Conservation (phyloP, 1,139 yeast genomes). For the Waltiozyma sp. region DNA sequence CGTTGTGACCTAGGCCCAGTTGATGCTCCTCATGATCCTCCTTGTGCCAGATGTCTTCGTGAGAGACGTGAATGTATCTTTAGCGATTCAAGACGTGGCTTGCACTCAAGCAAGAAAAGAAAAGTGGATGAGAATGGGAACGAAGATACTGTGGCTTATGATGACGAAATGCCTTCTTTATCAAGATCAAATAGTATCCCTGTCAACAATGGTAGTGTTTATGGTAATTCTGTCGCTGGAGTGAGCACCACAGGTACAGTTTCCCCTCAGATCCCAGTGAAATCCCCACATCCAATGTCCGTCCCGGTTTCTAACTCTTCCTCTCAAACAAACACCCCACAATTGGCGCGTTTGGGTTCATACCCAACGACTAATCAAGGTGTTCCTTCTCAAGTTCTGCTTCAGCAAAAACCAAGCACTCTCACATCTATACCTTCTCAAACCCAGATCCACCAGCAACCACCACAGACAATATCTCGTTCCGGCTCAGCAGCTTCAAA, state of each 20-base stretch:
- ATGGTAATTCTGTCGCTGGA: too few species aligned
- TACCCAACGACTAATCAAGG: not conserved
- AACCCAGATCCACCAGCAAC: not conserved
- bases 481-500: not conserved
- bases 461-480: not conserved
- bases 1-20: constrained; percentile 77
- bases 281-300: not conserved
- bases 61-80: constrained; percentile 77
- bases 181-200: not conserved
- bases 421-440: not conserved
- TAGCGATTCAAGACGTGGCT: constrained; percentile 31
- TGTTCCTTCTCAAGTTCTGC: not conserved
- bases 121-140: not conserved
- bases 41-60: constrained; percentile 75
- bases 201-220: not conserved
- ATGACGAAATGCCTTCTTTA: not conserved
- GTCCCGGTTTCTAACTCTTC: not conserved
- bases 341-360: not conserved
- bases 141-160: not conserved
- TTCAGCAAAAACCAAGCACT: not conserved
- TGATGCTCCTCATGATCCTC: constrained; percentile 61
- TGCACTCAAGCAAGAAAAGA: constrained; percentile 2
- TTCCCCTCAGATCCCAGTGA: not conserved
- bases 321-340: not conserved
- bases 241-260: too few species aligned